phyloP scores from a whole-genome alignment of 2,329 filamentous ascomycete species.

The Trichoderma pleuroti region DNA sequence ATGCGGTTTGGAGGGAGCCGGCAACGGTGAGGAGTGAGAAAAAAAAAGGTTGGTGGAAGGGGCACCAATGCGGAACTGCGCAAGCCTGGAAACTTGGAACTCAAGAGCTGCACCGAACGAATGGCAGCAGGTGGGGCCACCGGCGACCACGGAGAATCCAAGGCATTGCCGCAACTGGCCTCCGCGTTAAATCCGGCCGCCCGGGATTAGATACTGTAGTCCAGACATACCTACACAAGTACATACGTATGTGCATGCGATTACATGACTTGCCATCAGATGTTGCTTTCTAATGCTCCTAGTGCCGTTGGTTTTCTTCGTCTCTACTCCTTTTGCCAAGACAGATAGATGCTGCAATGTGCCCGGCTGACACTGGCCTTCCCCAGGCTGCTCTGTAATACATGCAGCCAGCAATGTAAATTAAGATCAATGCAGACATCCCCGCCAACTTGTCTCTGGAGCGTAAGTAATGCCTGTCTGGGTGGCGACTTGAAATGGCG shows the following conservation, averaged over 20 bases:
- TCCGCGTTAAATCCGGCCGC: constrained; percentile 9
- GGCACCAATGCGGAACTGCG: not conserved
- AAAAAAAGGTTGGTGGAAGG: not conserved
- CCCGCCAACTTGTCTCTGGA: not conserved
- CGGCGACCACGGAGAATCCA: not conserved
- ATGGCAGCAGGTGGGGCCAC: not conserved
- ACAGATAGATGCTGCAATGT: not conserved
- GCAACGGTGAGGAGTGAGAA: not conserved
- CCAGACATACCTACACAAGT: not conserved
- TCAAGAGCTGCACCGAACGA: not conserved
- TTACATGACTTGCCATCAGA: not conserved
- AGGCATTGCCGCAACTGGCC: not conserved
- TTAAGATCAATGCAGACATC: not conserved
- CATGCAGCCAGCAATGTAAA: not conserved
- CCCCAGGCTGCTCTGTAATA: not conserved
- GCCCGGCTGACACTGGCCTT: not conserved
- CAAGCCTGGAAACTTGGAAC: not conserved
- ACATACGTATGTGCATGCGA: no score
- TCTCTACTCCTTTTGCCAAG: not conserved
- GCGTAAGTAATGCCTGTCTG: not conserved
- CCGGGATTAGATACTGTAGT: not conserved
- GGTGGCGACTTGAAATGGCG: not conserved
- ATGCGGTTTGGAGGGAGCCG: not conserved
- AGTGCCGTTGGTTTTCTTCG: not conserved
- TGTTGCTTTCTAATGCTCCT: not conserved